Evolutionary conservation across 1,284 basidiomycete species (phyloP).

Genomic region (Moesziomyces antarcticus): DNA sequence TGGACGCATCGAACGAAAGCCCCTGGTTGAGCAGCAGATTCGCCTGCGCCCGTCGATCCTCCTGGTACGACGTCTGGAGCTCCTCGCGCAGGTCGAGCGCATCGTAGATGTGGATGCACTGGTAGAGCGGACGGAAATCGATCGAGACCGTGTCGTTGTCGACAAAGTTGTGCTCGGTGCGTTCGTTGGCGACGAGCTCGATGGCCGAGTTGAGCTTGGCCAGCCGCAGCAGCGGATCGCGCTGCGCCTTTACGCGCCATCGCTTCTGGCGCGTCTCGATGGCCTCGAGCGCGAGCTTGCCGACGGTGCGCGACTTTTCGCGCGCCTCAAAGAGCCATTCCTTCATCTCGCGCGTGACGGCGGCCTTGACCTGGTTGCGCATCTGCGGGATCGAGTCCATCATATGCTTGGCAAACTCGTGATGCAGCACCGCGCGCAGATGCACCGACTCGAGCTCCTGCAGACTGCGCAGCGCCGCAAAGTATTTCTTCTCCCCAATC

Average conservation of each 20-base stretch:
- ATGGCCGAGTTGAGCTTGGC: conserved; percentile 93
- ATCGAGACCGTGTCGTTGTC: conserved; percentile 88
- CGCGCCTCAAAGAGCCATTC: conserved; percentile 96
- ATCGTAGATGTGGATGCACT: conserved; percentile 97
- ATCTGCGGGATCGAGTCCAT: conserved; percentile 90
- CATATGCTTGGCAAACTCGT: conserved; percentile 92
- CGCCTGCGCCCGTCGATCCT: conserved; percentile 91
- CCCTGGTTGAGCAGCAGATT: conserved; percentile 85
- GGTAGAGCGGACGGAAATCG: conserved; percentile 93
- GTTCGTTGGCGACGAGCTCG: conserved; percentile 91
- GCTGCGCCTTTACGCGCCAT: conserved; percentile 74
- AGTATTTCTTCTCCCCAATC: conserved; percentile 89
- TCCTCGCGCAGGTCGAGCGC: conserved; percentile 88
- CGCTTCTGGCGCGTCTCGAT: conserved; percentile 86
- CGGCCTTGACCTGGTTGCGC: conserved; percentile 86
- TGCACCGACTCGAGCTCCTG: conserved; percentile 82
- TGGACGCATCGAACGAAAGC: conserved; percentile 66
- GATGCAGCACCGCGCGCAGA: conserved; percentile 81
- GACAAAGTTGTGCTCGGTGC: conserved; percentile 90
- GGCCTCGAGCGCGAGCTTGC: conserved; percentile 85
- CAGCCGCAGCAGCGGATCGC: conserved; percentile 70
- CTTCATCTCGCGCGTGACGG: conserved; percentile 93
- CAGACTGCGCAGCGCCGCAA: conserved; percentile 79
- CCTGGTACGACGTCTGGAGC: conserved; percentile 90
- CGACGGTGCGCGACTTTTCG: conserved; percentile 86